A percentile compares a stretch with the other conserved stretches of the same genome.
phyloP scores from a whole-genome alignment of 2,329 filamentous ascomycete genomes.

The Phialophora verrucosa region DNA sequence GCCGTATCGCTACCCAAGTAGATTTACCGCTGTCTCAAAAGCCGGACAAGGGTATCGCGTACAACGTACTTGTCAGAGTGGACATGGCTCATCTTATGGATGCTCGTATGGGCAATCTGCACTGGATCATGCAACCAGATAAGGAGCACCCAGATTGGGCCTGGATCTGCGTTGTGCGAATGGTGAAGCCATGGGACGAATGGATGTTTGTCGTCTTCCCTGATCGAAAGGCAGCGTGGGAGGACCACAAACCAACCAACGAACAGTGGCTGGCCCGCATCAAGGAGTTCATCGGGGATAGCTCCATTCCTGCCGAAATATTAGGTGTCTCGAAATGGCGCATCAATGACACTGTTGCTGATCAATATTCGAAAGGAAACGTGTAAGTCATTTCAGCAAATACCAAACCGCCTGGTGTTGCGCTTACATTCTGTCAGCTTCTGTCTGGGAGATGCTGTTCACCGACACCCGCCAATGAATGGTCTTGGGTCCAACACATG shows the following conservation, averaged over 20 bases:
- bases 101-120: conserved; percentile 62
- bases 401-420: not conserved
- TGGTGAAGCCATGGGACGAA: conserved; percentile 68
- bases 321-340: conserved; percentile 63
- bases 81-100: conserved; percentile 59
- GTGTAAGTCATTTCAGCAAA: conserved; percentile 20
- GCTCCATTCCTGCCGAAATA: conserved; percentile 57
- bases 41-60: conserved; percentile 56
- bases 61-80: conserved; percentile 57
- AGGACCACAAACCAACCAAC: conserved; percentile 49
- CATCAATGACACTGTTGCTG: conserved; percentile 66
- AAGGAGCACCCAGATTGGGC: conserved; percentile 58
- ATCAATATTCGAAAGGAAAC: conserved; percentile 54
- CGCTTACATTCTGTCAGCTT: conserved; percentile 31
- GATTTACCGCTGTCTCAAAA: conserved; percentile 54
- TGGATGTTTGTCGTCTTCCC: conserved; percentile 65
- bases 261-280: conserved; percentile 57
- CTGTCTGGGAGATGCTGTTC: conserved; percentile 48
- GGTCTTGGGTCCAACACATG: conserved; percentile 48
- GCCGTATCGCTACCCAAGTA: conserved; percentile 54
- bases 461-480: conserved; percentile 46
- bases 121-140: conserved; percentile 65
- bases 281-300: conserved; percentile 61
- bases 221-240: conserved; percentile 43
- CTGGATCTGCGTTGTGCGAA: conserved; percentile 58